These are phyloP conservation scores for Sugiyamaella americana DNA, from an alignment of 805 yeast genomes.

Conservation along the genomic window DNA sequence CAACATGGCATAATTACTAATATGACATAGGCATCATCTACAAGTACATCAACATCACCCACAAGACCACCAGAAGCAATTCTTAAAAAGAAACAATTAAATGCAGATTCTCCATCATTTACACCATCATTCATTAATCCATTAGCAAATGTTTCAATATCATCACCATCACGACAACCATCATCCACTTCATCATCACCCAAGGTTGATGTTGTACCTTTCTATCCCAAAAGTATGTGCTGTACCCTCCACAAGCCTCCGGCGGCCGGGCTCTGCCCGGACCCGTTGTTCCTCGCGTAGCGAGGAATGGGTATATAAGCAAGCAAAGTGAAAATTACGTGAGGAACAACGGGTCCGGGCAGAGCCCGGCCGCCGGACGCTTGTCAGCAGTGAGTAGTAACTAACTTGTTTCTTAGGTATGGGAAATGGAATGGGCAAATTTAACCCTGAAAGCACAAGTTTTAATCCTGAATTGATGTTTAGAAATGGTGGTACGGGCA, in stretches of 20 bases:
- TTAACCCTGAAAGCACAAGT: background rate
- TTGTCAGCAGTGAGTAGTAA: background rate
- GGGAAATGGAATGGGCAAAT: background rate
- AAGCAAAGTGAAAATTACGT: no score
- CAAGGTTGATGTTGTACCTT: constrained; percentile 6
- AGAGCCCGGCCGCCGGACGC: background rate
- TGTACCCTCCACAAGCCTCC: background rate
- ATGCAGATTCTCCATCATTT: constrained; percentile 51
- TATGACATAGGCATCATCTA: background rate
- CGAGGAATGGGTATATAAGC: no score
- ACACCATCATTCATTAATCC: constrained; percentile 35
- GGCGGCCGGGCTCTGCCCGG: background rate
- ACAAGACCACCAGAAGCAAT: background rate
- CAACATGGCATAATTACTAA: background rate
- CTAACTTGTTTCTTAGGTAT: background rate
- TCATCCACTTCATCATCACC: constrained; percentile 1
- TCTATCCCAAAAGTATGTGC: constrained; percentile 14
- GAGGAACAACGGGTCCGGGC: background rate
- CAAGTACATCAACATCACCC: background rate
- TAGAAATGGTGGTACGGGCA: no score
- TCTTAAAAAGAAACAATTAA: constrained; percentile 39
- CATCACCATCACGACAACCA: background rate
- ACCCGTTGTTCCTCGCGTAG: background rate
- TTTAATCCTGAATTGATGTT: constrained; percentile 16
- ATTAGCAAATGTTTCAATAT: background rate